Base-by-base conservation (phyloP, 2,329 filamentous ascomycete genomes). In the Stagonosporopsis cucurbitacearum region DNA sequence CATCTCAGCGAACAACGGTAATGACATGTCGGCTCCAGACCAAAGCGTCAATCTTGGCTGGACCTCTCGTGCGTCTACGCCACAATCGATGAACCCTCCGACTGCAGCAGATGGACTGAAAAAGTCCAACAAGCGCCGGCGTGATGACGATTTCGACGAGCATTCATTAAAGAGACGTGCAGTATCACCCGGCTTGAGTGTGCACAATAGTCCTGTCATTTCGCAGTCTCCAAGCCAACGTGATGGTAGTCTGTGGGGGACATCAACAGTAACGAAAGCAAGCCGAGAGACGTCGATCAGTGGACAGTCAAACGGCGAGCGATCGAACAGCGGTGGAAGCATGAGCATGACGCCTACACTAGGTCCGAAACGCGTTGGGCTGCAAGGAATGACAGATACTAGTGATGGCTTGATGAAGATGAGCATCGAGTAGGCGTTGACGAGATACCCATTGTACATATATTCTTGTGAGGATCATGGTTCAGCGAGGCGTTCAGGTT, bases 321-420 rank as follows among this genome's bases (percentile, higher is more conserved):
- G 81, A 54, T 74, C 78, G 50, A 78, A 78, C 63, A 80, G 79
- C 49, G 74, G 76, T 35, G 78, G 80, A 7, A 83, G 82, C 53
- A 81, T 84, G 58, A 70, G 61, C 54, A 70, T 75, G 66, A 76
- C 74, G 4, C 75, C 75, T 2, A 71, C 68, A 1, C 33, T 65
- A 79, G 81, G 63, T 67, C 79, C 46, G 79, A 82, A 65, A 84
- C 69, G 73, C 49, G 64, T 76, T 82, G 72, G 64, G 59, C 75
- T 96, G 64, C 93, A 97, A 76, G 92, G 93, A 1, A 97, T 98
- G 93, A 89, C 86, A 17, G 94, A 97, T 76, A 94, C 94, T n/a
- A 92, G 92, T 72, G 94, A 97, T 74, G 91, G 92, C 1, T 82
- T 97, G 62, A 96, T 96, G 89, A 92, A 94, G 68, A 95, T 98